phyloP scores from a whole-genome alignment of 2,329 filamentous ascomycete species.

The Diaporthe vexans region DNA sequence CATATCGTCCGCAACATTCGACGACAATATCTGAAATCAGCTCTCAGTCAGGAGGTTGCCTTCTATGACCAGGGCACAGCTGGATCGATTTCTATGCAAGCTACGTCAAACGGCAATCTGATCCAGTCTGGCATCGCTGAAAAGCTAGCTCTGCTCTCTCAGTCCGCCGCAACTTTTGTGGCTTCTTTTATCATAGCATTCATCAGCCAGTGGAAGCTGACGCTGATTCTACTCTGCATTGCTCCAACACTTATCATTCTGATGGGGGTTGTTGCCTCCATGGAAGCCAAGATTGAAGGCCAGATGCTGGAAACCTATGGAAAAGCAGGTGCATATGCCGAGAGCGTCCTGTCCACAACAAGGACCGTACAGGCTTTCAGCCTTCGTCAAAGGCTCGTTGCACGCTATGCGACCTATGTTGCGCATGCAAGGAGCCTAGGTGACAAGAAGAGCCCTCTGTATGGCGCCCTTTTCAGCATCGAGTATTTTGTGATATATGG shows the following conservation, averaged over 20 bases:
- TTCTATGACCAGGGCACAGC: slow-evolving; percentile 64
- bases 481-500: slow-evolving; percentile 20
- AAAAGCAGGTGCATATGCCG: slow-evolving; percentile 1
- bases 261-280: neutral
- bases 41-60: slow-evolving; percentile 66
- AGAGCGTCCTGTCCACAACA: slow-evolving; percentile 6
- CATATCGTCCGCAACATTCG: slow-evolving; percentile 43
- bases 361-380: slow-evolving; percentile 10
- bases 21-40: slow-evolving; percentile 56
- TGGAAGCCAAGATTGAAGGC: neutral
- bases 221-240: slow-evolving; percentile 59
- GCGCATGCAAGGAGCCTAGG: slow-evolving; percentile 11
- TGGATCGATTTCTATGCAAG: slow-evolving; percentile 54
- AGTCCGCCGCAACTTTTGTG: slow-evolving; percentile 52
- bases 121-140: slow-evolving; percentile 12
- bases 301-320: slow-evolving; percentile 13
- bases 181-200: slow-evolving; percentile 54
- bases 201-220: slow-evolving; percentile 55
- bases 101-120: slow-evolving; percentile 1
- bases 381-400: slow-evolving; percentile 3
- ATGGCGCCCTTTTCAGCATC: slow-evolving; percentile 3
- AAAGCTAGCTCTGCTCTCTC: slow-evolving; percentile 50
- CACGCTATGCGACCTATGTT: slow-evolving; percentile 1
- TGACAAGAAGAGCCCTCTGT: slow-evolving; percentile 5
- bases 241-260: slow-evolving; percentile 51